phyloP scores from a whole-genome alignment of 257 asterid genomes.

The Solanum dulcamara region DNA sequence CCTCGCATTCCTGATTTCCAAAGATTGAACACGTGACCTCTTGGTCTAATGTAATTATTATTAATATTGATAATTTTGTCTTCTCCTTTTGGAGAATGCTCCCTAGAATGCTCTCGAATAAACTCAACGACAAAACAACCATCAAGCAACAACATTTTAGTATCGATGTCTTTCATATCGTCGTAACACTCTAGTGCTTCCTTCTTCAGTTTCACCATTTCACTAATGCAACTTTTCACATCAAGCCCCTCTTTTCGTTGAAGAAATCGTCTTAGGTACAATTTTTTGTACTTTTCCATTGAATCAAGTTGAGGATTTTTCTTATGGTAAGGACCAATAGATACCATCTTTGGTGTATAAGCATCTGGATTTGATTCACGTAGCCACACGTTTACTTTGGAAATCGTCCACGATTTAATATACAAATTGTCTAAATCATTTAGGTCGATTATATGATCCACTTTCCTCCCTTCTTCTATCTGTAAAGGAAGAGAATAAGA shows the following conservation, averaged over 20 bases:
- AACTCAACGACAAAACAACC: constrained; percentile 8
- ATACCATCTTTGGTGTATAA: constrained; percentile 1
- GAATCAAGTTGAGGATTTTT: not conserved
- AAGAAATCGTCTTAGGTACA: not conserved
- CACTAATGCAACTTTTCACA: not conserved
- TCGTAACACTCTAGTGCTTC: not conserved
- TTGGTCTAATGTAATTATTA: too few species aligned
- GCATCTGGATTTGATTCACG: not conserved
- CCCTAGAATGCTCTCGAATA: not conserved
- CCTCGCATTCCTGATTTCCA: too few species aligned
- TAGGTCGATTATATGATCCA: not conserved
- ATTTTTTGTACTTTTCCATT: not conserved
- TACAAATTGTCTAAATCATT: not conserved
- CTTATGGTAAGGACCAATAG: constrained; percentile 10
- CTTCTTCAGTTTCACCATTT: not conserved
- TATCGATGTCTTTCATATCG: not conserved
- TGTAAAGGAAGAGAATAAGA: not conserved
- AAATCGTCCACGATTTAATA: not conserved
- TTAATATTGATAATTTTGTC: not conserved
- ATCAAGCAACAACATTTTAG: not conserved
- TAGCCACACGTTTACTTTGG: not conserved
- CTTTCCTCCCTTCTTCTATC: not conserved
- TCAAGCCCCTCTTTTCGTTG: not conserved
- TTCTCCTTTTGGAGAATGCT: not conserved
- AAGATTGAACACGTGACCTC: too few species aligned